Evolutionary conservation across 495 filamentous ascomycete genomes (phyloP).

Genomic region (Clavariopsis aquatica): DNA sequence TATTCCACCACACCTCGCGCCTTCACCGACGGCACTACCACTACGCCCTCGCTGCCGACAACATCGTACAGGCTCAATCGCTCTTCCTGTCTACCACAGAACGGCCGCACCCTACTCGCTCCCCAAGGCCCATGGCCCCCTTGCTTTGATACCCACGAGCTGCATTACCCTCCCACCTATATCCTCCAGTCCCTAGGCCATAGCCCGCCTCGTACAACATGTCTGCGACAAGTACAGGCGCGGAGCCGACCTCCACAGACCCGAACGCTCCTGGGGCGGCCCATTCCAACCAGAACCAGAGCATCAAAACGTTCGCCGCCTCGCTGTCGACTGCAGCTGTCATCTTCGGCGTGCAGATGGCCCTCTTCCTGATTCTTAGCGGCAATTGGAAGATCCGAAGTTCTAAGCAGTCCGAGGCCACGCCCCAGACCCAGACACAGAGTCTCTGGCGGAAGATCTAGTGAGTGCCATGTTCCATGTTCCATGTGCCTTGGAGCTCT

Average conservation of each 20-base stretch:
- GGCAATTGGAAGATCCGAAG: constrained; percentile 32
- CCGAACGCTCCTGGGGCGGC: neutral
- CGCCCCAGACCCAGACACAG: constrained; percentile 20
- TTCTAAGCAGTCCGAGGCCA: constrained; percentile 10
- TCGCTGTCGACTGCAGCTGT: constrained; percentile 35
- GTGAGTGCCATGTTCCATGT: constrained; percentile 17
- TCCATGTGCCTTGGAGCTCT: neutral
- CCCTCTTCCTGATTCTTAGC: constrained; percentile 33
- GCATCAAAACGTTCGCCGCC: constrained; percentile 36
- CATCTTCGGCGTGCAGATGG: constrained; percentile 36
- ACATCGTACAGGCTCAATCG: neutral
- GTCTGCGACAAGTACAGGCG: constrained; percentile 2
- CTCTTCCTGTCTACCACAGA: neutral
- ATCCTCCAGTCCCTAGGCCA: neutral
- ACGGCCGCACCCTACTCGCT: neutral
- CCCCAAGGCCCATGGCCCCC: neutral
- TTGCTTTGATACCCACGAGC: neutral
- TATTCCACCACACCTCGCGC: too few relatives aligned
- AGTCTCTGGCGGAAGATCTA: constrained; percentile 37
- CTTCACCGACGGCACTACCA: too few relatives aligned
- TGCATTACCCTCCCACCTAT: neutral
- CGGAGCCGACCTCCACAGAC: constrained; percentile 8
- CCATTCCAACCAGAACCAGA: constrained; percentile 24
- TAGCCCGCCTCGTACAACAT: constrained; percentile 3
- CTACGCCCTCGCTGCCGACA: neutral